Base-by-base conservation (phyloP, 805 yeast species). In the Candida sakaeoensis region DNA sequence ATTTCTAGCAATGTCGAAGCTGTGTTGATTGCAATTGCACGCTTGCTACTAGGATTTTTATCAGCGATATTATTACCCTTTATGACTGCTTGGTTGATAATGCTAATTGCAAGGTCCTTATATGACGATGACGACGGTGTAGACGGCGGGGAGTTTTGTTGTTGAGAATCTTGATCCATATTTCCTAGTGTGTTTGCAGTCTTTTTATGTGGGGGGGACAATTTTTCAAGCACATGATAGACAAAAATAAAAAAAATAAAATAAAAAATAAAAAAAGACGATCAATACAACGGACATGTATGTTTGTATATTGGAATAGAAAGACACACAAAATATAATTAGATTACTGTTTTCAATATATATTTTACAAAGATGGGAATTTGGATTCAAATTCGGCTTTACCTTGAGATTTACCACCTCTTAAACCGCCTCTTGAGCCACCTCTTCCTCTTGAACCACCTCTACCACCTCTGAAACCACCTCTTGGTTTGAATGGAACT, bases 321-420 rank as follows among this genome's bases (percentile, higher is more conserved):
- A 15, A 15, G n/a, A 29, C 16, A 21, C 12, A 31, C 34, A 19
- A n/a, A 13, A 8, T n/a, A n/a, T n/a, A n/a, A n/a, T n/a, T n/a
- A n/a, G n/a, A n/a, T n/a, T n/a, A n/a, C n/a, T 21, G 24, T 21
- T 21, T 21, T 21, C 24, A 21, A 21, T 21, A 26, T 28, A 28
- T 28, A 28, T 28, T 13, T 55, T 58, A 60, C 43, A 82, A 79
- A 59, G 88, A 74, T 65, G 90, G 89, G 79, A 82, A 81, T 77
- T 79, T 79, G 62, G 74, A 71, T 63, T 80, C 83, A 62, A 72
- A 63, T 45, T 50, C 61, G 41, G 69, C 61, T 54, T 63, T 62
- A 47, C 62, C 61, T 44, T 26, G 44, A 42, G 41, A 21, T 40
- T 39, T 47, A 47, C 72, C 72, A 44, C 77, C 80, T 54, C 85